Percentiles rank a stretch among this genome's conserved stretches.
Conservation (phyloP, 1,284 basidiomycete genomes). For the Schizophyllum amplum region DNA sequence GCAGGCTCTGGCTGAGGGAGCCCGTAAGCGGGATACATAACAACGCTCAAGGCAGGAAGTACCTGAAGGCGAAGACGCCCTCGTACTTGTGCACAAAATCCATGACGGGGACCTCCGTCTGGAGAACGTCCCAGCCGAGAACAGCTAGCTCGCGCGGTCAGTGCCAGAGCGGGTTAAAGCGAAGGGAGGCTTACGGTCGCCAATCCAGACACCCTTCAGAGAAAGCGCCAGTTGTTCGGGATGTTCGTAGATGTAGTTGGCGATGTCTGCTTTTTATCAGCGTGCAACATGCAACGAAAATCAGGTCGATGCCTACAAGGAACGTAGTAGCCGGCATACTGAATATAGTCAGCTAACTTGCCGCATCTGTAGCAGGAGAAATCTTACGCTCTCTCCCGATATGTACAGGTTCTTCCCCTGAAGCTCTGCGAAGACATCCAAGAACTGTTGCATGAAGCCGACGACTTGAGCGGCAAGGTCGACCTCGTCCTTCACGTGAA, state of each 20-base stretch:
- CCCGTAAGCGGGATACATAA: background rate
- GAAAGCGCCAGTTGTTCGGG: conserved; percentile 43
- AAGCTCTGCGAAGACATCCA: conserved; percentile 62
- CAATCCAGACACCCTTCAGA: conserved; percentile 65
- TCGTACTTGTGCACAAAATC: conserved; percentile 65
- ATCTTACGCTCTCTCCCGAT: conserved; percentile 62
- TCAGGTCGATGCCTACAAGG: conserved; percentile 36
- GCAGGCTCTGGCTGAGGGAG: conserved; percentile 45
- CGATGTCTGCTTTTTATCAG: conserved; percentile 43
- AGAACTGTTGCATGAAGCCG: conserved; percentile 68
- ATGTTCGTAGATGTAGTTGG: conserved; percentile 62
- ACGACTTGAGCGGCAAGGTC: conserved; percentile 56
- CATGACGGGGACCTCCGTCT: conserved; percentile 60
- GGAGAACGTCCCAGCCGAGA: conserved; percentile 52
- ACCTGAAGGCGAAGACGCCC: conserved; percentile 66
- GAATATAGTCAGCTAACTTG: conserved; percentile 1
- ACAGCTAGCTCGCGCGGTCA: conserved; percentile 28
- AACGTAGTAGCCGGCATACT: conserved; percentile 60
- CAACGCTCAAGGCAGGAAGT: background rate
- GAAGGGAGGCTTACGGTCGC: conserved; percentile 44
- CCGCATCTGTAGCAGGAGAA: conserved; percentile 5
- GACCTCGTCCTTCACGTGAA: conserved; percentile 52
- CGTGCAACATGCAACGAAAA: background rate
- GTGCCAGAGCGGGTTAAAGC: background rate
- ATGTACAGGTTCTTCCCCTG: conserved; percentile 64